These are phyloP conservation scores for Falciphora oryzae DNA, from an alignment of 2,329 filamentous ascomycete species.

Conservation along the genomic window DNA sequence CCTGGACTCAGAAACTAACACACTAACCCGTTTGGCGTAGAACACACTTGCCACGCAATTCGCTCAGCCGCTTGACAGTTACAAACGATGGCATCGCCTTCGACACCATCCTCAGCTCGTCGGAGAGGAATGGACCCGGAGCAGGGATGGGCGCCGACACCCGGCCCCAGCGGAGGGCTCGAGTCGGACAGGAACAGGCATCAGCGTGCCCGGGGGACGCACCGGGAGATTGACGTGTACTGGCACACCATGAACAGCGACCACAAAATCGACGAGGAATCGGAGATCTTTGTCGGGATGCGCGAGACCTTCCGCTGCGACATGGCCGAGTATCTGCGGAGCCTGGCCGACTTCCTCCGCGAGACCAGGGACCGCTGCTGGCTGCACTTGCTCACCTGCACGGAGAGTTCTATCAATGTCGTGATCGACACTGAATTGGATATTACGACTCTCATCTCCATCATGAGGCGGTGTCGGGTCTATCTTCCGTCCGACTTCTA, in stretches of 20 bases:
- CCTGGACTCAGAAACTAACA: too few species aligned
- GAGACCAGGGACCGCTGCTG: background rate
- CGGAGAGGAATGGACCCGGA: too few species aligned
- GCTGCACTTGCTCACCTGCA: conserved; percentile 4
- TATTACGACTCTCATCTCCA: background rate
- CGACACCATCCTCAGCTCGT: too few species aligned
- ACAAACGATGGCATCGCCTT: background rate
- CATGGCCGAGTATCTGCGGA: background rate
- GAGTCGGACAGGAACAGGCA: background rate
- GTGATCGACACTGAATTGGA: conserved; percentile 2
- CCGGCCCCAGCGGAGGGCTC: too few species aligned
- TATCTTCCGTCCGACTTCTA: background rate
- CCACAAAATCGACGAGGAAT: conserved; percentile 2
- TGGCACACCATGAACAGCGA: conserved; percentile 5
- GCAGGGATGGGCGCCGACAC: background rate
- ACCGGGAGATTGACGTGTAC: conserved; percentile 1
- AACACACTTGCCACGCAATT: too few species aligned
- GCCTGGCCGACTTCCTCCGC: conserved; percentile 2
- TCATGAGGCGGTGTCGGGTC: background rate
- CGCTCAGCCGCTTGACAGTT: background rate
- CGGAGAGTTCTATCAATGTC: background rate
- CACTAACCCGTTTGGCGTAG: too few species aligned
- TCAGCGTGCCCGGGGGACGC: background rate
- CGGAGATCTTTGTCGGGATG: conserved; percentile 4
- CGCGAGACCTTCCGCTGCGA: background rate